Evolutionary conservation across 768 basidiomycete genomes (phyloP).

Genomic region (Lactarius indigo): DNA sequence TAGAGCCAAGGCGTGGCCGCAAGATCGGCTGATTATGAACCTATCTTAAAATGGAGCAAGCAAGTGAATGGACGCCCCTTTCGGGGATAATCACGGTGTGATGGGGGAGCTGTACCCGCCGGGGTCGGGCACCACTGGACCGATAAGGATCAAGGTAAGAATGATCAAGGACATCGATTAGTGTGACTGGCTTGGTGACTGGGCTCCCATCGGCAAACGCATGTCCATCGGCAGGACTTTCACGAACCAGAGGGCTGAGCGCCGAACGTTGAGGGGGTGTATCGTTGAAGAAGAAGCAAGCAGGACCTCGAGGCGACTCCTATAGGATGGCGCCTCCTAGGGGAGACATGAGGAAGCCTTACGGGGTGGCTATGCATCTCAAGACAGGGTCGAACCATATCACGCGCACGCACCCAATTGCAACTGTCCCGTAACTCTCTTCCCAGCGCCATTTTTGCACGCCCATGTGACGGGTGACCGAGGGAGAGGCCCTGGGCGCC

Average conservation of each 20-base stretch:
- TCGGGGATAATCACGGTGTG: conserved; percentile 12
- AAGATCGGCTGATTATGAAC: conserved; percentile 5
- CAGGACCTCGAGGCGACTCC: conserved; percentile 21
- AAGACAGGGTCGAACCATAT: conserved; percentile 3
- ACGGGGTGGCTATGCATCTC: conserved; percentile 20
- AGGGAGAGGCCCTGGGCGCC: background rate
- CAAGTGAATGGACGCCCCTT: background rate
- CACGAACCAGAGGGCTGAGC: background rate
- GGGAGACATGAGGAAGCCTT: conserved; percentile 22
- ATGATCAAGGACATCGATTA: conserved; percentile 12
- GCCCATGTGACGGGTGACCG: conserved; percentile 16
- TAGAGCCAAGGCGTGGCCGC: background rate
- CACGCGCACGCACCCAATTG: conserved; percentile 10
- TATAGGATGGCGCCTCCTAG: conserved; percentile 1
- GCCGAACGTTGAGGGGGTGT: conserved; percentile 10
- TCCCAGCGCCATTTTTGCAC: conserved; percentile 11
- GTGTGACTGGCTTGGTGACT: too few relatives aligned
- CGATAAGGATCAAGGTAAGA: conserved; percentile 22
- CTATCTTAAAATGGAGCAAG: conserved; percentile 4
- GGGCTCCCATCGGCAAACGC: background rate
- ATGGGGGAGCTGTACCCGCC: conserved; percentile 3
- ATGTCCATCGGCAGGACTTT: background rate
- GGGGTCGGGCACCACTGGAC: conserved; percentile 1
- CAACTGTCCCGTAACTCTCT: conserved; percentile 7
- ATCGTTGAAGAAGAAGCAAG: background rate